Conservation (phyloP, 2,329 filamentous ascomycete genomes). For the Epicoccum nigrum region DNA sequence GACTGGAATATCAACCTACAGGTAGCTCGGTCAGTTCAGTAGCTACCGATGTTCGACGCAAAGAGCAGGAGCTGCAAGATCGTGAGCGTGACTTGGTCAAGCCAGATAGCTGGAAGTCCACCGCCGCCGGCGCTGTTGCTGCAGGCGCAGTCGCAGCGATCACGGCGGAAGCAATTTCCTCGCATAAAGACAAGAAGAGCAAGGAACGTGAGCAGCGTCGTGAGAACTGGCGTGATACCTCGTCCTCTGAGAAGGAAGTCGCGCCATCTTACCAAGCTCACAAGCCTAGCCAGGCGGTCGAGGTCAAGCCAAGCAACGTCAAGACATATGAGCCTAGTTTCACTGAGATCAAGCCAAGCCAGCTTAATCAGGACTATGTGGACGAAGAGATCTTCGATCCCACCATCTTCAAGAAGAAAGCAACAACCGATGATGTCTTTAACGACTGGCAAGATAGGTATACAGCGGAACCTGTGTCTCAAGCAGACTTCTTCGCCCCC, state of each 20-base stretch:
- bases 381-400: slow-evolving; percentile 56
- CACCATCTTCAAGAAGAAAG: slow-evolving; percentile 51
- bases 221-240: slow-evolving; percentile 16
- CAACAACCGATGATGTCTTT: slow-evolving; percentile 49
- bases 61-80: slow-evolving; percentile 43
- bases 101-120: slow-evolving; percentile 45
- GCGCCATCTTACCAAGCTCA: slow-evolving; percentile 24
- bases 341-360: slow-evolving; percentile 46
- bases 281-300: slow-evolving; percentile 24
- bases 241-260: slow-evolving; percentile 7
- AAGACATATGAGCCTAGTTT: slow-evolving; percentile 37
- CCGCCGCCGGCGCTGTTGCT: slow-evolving; percentile 45
- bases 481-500: slow-evolving; percentile 57
- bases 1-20: slow-evolving; percentile 37
- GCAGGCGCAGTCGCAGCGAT: slow-evolving; percentile 43
- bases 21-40: slow-evolving; percentile 39
- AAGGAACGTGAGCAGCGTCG: slow-evolving; percentile 22
- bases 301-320: slow-evolving; percentile 30
- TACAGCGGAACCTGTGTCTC: slow-evolving; percentile 45
- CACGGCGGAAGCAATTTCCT: slow-evolving; percentile 39
- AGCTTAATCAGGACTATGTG: slow-evolving; percentile 41
- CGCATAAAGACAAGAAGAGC: slow-evolving; percentile 30
- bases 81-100: slow-evolving; percentile 43
- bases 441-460: slow-evolving; percentile 53
- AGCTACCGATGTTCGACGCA: slow-evolving; percentile 41